A percentile compares a stretch with the other conserved stretches of the same genome.
Evolutionary conservation across 208 protist species (phyloP).

Genomic region (Acanthamoeba sp.): DNA sequence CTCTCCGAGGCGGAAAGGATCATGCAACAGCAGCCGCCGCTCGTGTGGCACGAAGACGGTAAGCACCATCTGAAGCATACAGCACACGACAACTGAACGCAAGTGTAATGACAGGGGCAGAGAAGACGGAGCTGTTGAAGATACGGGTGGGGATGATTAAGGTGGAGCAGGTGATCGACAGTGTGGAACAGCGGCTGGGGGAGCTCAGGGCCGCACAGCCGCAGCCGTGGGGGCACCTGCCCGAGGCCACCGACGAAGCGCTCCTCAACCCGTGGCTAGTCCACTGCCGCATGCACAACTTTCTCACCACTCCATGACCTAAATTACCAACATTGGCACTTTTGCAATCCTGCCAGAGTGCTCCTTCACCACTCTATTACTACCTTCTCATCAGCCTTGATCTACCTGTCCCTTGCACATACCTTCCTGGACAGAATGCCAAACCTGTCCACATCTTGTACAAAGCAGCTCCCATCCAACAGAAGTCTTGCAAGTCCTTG

Average conservation of each 20-base stretch:
- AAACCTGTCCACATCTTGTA: too few species aligned
- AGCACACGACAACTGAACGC: too few species aligned
- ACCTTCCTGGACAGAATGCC: too few species aligned
- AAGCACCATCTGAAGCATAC: neutral
- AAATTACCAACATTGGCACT: too few species aligned
- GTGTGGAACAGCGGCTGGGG: neutral
- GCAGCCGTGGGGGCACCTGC: neutral
- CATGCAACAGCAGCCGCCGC: neutral
- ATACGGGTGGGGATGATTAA: conserved; percentile 55
- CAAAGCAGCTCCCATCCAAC: too few species aligned
- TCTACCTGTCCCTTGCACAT: too few species aligned
- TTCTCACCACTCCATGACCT: neutral
- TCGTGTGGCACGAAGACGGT: conserved; percentile 63
- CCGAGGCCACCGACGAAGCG: neutral
- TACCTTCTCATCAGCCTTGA: too few species aligned
- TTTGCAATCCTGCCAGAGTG: too few species aligned
- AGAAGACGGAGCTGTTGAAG: conserved; percentile 33
- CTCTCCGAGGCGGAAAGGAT: conserved; percentile 48
- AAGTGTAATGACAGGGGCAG: neutral
- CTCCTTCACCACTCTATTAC: too few species aligned
- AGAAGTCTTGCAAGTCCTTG: too few species aligned
- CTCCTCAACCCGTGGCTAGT: conserved; percentile 43
- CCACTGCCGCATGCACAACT: conserved; percentile 11
- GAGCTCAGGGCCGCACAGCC: conserved; percentile 13
- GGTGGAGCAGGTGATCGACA: conserved; percentile 34